Evolutionary conservation across 306 rosid species (phyloP), one percentile per base, ranked within the genome.

Genomic region (Lathyrus aphaca): DNA sequence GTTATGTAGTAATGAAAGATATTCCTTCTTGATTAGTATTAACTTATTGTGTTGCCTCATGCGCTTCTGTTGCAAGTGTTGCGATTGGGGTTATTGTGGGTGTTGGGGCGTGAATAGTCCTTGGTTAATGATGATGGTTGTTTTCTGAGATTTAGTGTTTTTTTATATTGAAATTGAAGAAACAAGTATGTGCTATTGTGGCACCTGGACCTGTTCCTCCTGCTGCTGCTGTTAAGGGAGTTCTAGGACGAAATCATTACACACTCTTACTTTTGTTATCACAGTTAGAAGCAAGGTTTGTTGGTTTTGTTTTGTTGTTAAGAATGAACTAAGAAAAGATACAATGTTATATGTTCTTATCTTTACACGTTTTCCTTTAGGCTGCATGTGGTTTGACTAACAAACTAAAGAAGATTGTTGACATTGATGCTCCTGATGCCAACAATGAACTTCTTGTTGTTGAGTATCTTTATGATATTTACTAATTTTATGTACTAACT

Each of bases 281-380:
- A 81, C 96, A 5, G 98, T 95, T 27, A 46, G 98, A 78, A 92
- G 98, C 95, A 92, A 87, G 95, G 97, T 74, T 51, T 10, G 54
- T 45, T 45, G 1, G 50, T 45, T 45, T 8, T 45, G 2, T 44
- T 51, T 14, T 18, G n/a, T n/a, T n/a, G n/a, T 10, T n/a, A 51
- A 15, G 65, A 32, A 32, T 32, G n/a, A n/a, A n/a, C 13, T 56
- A 5, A 56, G 5, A 6, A 32, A 30, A 37, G 40, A 29, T 57
- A 5, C 43, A 25, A n/a, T 19, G 13, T 64, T n/a, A 66, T 48
- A 27, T 37, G 38, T 54, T 66, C 17, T 17, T 55, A 29, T 46
- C 3, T 18, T 64, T 9, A 67, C 56, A 29, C 27, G 15, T 54
- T 44, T 5, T 69, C 17, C 32, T 70, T 38, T 78, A 92, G 97